Evolutionary conservation across 805 yeast genomes (phyloP), one percentile per base, ranked within the genome.

Genomic region (Candida montana): DNA sequence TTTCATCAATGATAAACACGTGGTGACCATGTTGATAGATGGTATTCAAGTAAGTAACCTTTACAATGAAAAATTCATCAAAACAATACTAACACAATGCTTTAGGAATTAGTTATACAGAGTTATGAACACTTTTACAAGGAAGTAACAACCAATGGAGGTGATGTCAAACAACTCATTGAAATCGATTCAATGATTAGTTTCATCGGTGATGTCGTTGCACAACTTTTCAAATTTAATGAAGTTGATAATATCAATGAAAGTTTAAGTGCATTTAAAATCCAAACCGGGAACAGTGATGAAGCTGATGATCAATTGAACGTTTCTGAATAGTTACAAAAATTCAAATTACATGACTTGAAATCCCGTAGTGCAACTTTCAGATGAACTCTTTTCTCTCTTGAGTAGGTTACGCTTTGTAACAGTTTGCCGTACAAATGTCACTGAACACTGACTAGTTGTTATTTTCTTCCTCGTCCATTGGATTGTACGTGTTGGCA

Each of bases 401-500:
- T n/a, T n/a, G n/a, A n/a, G n/a, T n/a, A n/a, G n/a, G n/a, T n/a
- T n/a, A n/a, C n/a, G n/a, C n/a, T 26, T 23, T 24, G 16, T 19
- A 18, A 13, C 19, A 34, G 24, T n/a, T n/a, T n/a, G n/a, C n/a
- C n/a, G n/a, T n/a, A n/a, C n/a, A n/a, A n/a, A 21, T 21, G 9
- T 21, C 24, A 21, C 29, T 21, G 31, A 32, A n/a, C 36, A 18
- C 18, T 23, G 26, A 29, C 15, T n/a, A 28, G 11, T 37, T 23
- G n/a, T 12, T 31, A n/a, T 38, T 52, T 63, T 65, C 80, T 41
- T 82, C 90, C 13, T 82, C 95, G 20, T 84, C 91, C 47, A 81
- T 61, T 2, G 96, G 93, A 53, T 86, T 82, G 63, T 84, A 91
- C 2, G 91, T 80, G 58, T 91, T 93, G 60, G 85, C 80, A 2